phyloP scores from a whole-genome alignment of 2,329 filamentous ascomycete genomes.

The Botryosphaeria dothidea region DNA sequence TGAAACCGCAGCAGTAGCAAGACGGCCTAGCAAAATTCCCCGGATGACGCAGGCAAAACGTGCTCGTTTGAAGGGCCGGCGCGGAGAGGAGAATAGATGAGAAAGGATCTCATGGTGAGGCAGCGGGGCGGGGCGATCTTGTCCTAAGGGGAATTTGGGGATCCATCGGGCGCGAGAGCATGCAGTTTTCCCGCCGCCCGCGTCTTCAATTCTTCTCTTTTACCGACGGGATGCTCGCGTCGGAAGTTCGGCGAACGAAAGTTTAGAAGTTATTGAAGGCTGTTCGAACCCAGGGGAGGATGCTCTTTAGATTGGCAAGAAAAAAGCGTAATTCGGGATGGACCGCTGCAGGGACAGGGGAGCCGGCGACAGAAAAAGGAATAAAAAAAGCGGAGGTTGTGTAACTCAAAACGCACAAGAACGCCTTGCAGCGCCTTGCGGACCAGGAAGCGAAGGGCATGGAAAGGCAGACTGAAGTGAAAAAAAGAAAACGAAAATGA shows the following conservation, averaged over 20 bases:
- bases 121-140: background rate
- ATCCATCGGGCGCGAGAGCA: background rate
- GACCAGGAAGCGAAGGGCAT: background rate
- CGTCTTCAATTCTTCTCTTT: background rate
- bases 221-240: no score
- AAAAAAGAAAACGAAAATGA: background rate
- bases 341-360: constrained; percentile 15
- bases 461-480: background rate
- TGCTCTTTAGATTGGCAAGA: background rate
- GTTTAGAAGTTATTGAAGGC: background rate
- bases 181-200: background rate
- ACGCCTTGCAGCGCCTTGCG: constrained; percentile 5
- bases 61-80: background rate
- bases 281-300: background rate
- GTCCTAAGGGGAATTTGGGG: background rate
- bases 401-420: constrained; percentile 2
- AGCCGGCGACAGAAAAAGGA: background rate
- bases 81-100: background rate
- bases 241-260: background rate
- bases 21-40: background rate
- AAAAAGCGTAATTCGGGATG: constrained; percentile 10
- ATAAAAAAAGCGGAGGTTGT: constrained; percentile 3
- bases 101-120: background rate
- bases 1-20: constrained; percentile 11
- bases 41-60: constrained; percentile 12